Base-by-base conservation (phyloP, 1,284 basidiomycete genomes). In the Phellopilus nigrolimitatus region DNA sequence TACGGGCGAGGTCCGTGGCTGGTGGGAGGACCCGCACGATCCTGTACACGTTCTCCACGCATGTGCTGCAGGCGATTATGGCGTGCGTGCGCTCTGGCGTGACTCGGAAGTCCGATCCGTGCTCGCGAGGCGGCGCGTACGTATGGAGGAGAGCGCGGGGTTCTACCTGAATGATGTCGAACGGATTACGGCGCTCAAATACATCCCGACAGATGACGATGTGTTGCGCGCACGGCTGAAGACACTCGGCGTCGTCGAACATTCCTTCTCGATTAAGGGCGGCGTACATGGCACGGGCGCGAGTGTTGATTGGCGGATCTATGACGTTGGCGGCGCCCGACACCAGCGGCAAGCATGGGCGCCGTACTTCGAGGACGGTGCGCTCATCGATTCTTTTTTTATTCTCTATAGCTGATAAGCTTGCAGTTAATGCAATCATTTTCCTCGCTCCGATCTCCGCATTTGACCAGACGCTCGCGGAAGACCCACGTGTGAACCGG, bases 21-120 rank as follows among this genome's bases (percentile, higher is more conserved):
- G 86, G 85, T 89, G 86, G 86, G 86, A 88, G 65, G 84, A 90
- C 69, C 85, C 84, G 33, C 74, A 79, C 17, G 87, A 90, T 64
- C 87, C 86, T 27, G 84, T 87, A 47, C 84, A 88, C 62, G 65
- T 76, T 42, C 68, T 91, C 22, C 72, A 82, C 60, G 73, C 76
- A 13, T 84, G 78, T 62, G 75, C 77, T 7, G 10, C 12, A 19
- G 53, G 48, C 9, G 43, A 55, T 19, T 72, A 74, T 43, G 70
- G 72, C 41, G 89, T 91, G 79, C 60, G 73, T 55, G 76, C 82
- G 56, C 72, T 91, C 37, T 91, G 88, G 88, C 70, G 71, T 58
- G 87, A 90, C 64, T 62, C 71, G 17, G 72, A 69, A 54, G 86
- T 91, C 47, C 72, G 71, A 56, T 69, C 74, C 60, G 71, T 78